Conservation (phyloP, 192 early-diverging fungal species). For the Mortierella hygrophila region DNA sequence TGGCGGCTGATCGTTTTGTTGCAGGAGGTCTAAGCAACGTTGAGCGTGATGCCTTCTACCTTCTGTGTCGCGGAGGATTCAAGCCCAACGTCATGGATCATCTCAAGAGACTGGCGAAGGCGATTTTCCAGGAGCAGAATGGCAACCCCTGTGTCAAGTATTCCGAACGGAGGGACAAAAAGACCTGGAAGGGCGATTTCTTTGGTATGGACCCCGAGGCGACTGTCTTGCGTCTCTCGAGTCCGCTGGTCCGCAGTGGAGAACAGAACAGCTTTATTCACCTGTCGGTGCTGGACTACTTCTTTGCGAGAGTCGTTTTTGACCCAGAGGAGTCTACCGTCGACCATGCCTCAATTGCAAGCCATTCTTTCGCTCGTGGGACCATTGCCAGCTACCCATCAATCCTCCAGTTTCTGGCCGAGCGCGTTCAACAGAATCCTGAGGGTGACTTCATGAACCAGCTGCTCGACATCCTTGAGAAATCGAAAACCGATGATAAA, state of each 20-base stretch:
- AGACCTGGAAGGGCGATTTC: constrained; percentile 6
- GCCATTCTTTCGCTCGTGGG: not conserved
- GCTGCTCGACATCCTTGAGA: not conserved
- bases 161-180: not conserved
- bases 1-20: not conserved
- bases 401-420: not conserved
- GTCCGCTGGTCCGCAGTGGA: not conserved
- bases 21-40: not conserved
- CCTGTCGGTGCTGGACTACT: constrained; percentile 12
- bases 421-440: not conserved
- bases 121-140: constrained; percentile 8
- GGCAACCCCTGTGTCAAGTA: constrained; percentile 15
- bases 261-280: not conserved
- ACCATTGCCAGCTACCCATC: not conserved
- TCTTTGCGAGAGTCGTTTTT: not conserved
- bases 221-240: not conserved
- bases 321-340: not conserved
- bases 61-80: constrained; percentile 12
- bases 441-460: not conserved
- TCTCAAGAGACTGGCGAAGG: constrained; percentile 6
- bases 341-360: not conserved
- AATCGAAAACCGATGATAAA: not conserved
- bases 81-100: not conserved
- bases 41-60: not conserved
- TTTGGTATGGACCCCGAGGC: not conserved